phyloP scores from a whole-genome alignment of 202 grass and related monocot species.

The Schoenoplectus tabernaemontani region DNA sequence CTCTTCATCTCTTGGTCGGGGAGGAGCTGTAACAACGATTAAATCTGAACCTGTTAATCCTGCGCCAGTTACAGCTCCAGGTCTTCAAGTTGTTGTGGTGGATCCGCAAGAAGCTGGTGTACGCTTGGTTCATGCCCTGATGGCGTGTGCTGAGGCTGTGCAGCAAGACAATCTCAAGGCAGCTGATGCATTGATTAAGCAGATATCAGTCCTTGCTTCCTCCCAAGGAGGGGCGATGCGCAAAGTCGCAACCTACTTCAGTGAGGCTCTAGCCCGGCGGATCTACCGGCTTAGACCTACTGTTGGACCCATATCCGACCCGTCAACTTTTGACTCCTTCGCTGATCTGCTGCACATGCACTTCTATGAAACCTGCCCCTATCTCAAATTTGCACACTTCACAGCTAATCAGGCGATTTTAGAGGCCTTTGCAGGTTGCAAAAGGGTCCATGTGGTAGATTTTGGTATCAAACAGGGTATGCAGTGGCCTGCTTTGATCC shows the following conservation, averaged over 20 bases:
- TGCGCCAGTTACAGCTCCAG: conserved; percentile 17
- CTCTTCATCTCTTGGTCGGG: conserved; percentile 47
- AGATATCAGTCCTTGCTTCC: conserved; percentile 66
- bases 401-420: conserved; percentile 97
- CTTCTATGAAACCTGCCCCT: conserved; percentile 98
- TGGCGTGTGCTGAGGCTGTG: conserved; percentile 82
- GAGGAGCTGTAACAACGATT: conserved; percentile 21
- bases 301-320: conserved; percentile 26
- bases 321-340: conserved; percentile 62
- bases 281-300: conserved; percentile 43
- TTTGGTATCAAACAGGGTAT: conserved; percentile 94
- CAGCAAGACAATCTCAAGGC: conserved; percentile 84
- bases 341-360: conserved; percentile 75
- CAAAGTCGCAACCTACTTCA: conserved; percentile 90
- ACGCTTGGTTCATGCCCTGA: conserved; percentile 78
- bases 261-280: conserved; percentile 67
- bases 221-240: conserved; percentile 92
- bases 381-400: conserved; percentile 99
- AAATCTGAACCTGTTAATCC: conserved; percentile 26
- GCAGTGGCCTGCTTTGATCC: conserved; percentile 92
- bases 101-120: conserved; percentile 86
- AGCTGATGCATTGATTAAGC: conserved; percentile 66
- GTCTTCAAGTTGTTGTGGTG: conserved; percentile 55
- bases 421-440: conserved; percentile 80
- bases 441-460: conserved; percentile 87